Evolutionary conservation across 805 yeast genomes (phyloP).

Genomic region (Ogataea nonfermentans): DNA sequence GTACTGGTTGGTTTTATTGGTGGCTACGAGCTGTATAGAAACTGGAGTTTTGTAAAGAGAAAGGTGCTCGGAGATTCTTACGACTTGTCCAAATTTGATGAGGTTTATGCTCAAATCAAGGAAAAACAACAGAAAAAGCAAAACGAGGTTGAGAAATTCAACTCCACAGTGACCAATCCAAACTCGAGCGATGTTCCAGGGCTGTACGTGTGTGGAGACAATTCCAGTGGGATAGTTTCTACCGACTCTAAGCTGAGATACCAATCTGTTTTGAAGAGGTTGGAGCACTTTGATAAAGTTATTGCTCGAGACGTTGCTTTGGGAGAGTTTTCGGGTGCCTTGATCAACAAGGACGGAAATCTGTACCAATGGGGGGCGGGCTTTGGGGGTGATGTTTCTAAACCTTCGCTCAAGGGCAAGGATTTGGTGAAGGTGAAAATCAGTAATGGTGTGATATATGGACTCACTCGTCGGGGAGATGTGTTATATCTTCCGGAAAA

Average conservation of each 20-base stretch:
- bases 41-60: conserved; percentile 41
- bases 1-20: conserved; percentile 40
- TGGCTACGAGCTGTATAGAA: conserved; percentile 38
- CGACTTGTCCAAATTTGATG: conserved; percentile 38
- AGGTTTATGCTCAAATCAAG: conserved; percentile 35
- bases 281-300: conserved; percentile 62
- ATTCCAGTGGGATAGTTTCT: conserved; percentile 37
- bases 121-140: conserved; percentile 21
- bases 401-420: conserved; percentile 45
- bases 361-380: conserved; percentile 69
- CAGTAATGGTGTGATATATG: conserved; percentile 56
- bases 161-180: conserved; percentile 32
- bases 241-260: conserved; percentile 27
- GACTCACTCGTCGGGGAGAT: conserved; percentile 47
- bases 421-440: conserved; percentile 42
- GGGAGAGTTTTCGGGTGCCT: conserved; percentile 47
- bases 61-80: conserved; percentile 32
- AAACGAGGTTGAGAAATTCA: conserved; percentile 18
- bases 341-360: conserved; percentile 68
- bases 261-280: conserved; percentile 55
- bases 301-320: conserved; percentile 56
- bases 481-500: conserved; percentile 36
- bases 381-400: conserved; percentile 25
- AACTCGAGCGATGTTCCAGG: conserved; percentile 50
- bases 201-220: conserved; percentile 63